Percentiles rank a stretch among this genome's conserved stretches.
Evolutionary conservation across 148 eudicot genomes (phyloP).

Genomic region (Polygonum aviculare): DNA sequence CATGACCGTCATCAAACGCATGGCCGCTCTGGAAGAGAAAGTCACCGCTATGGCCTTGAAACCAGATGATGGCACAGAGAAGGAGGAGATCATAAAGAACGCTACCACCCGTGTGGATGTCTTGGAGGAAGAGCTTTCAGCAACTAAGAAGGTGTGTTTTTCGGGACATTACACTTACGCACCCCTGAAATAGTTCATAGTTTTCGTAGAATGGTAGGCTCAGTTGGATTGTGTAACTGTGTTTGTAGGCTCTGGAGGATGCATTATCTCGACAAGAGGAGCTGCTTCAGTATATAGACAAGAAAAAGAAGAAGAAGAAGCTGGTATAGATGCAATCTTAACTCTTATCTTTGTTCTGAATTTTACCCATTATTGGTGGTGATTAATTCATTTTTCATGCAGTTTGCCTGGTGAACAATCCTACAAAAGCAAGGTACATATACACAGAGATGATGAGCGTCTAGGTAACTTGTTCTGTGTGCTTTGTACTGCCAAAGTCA

Average conservation of each 20-base stretch:
- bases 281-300: slow-evolving; percentile 54
- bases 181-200: no score
- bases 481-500: background rate
- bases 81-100: slow-evolving; percentile 37
- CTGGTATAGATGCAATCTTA: slow-evolving; percentile 14
- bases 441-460: background rate
- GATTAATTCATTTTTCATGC: background rate
- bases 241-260: slow-evolving; percentile 53
- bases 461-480: background rate
- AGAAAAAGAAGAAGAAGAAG: slow-evolving; percentile 69
- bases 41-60: slow-evolving; percentile 33
- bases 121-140: slow-evolving; percentile 35
- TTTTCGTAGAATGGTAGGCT: no score
- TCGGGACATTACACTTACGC: no score
- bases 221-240: background rate
- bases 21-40: slow-evolving; percentile 46
- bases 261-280: slow-evolving; percentile 59
- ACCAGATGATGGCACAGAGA: slow-evolving; percentile 36
- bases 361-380: background rate
- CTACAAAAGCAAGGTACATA: background rate
- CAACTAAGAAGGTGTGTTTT: slow-evolving; percentile 35
- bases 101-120: slow-evolving; percentile 39
- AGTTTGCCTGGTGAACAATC: slow-evolving; percentile 8
- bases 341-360: background rate
- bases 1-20: slow-evolving; percentile 45